These are phyloP conservation scores for Berberis vulgaris DNA, from an alignment of 164 flowering plant genomes.

Conservation along the genomic window DNA sequence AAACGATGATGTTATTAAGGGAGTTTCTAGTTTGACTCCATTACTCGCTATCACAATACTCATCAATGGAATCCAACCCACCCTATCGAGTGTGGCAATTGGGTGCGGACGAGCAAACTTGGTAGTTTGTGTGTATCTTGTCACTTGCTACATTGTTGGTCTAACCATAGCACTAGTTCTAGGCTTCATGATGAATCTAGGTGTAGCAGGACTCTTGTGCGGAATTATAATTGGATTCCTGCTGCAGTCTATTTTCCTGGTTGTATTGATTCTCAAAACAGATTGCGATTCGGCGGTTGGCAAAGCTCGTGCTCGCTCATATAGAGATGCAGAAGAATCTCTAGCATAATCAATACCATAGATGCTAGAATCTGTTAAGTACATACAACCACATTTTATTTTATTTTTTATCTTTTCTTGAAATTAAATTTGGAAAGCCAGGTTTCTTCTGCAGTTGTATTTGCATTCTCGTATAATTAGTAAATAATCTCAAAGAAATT, in stretches of 20 bases:
- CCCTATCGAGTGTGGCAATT: slow-evolving; percentile 1
- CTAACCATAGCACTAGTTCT: background rate
- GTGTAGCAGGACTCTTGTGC: background rate
- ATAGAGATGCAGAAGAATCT: no score
- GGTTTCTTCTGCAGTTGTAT: no score
- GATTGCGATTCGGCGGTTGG: no score
- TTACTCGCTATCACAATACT: background rate
- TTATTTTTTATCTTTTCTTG: no score
- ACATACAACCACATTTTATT: no score
- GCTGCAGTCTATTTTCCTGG: background rate
- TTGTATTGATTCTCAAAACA: no score
- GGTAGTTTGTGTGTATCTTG: background rate
- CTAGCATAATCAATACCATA: no score
- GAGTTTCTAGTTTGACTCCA: background rate
- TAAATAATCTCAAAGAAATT: no score
- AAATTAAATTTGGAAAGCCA: no score
- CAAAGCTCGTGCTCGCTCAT: no score
- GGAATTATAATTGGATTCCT: background rate
- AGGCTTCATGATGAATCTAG: background rate
- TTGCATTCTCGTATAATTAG: no score
- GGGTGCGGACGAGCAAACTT: background rate
- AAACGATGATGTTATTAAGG: background rate
- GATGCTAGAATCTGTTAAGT: no score
- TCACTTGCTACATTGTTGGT: background rate
- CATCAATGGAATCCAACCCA: slow-evolving; percentile 1